phyloP scores from a whole-genome alignment of 2,329 filamentous ascomycete genomes.

The Penicillium aurantiogriseum region DNA sequence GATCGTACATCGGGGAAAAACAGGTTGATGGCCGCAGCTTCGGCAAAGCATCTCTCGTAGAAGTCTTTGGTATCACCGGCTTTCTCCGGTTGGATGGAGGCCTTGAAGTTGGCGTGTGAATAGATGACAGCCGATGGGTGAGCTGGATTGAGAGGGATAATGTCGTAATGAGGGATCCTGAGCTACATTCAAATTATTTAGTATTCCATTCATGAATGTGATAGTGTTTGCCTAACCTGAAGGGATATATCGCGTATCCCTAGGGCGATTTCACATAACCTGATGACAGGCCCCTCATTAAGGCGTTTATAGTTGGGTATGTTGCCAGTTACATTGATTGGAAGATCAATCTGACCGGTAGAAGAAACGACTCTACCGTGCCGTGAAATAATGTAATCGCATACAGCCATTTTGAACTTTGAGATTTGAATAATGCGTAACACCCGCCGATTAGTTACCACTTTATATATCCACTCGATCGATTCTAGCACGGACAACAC shows the following conservation, averaged over 20 bases:
- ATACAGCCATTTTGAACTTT: background rate
- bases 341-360: background rate
- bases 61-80: background rate
- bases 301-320: background rate
- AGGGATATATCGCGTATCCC: background rate
- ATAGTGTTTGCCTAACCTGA: background rate
- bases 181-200: background rate
- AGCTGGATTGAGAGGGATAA: background rate
- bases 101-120: constrained; percentile 1
- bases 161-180: constrained; percentile 1
- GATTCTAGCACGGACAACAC: background rate
- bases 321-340: background rate
- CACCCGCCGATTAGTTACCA: background rate
- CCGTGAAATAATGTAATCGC: background rate
- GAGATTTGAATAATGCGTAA: background rate
- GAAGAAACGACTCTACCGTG: too few relatives aligned
- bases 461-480: background rate
- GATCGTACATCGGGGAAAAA: constrained; percentile 3
- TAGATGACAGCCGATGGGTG: background rate
- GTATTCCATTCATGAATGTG: background rate
- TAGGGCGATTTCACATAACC: background rate
- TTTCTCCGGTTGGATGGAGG: background rate
- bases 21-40: background rate
- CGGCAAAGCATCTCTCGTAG: constrained; percentile 2
- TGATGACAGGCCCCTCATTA: background rate